Conservation (phyloP, 768 basidiomycete species). For the Pulveroboletus sp. region DNA sequence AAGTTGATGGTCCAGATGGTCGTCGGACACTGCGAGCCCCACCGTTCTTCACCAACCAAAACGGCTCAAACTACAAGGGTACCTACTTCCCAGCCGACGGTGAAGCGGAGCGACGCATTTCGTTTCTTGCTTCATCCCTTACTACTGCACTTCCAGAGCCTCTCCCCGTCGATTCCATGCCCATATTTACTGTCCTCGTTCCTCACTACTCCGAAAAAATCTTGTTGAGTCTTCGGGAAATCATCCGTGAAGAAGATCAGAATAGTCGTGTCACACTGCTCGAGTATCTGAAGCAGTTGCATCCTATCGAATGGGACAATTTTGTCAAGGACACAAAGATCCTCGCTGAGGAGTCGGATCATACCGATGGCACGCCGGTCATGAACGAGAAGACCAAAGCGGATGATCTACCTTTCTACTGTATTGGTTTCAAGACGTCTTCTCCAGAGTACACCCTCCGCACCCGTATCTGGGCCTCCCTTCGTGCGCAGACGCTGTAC, state of each 20-base stretch:
- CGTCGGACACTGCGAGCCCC: slow-evolving; percentile 91
- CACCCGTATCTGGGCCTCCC: slow-evolving; percentile 98
- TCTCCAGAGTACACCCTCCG: slow-evolving; percentile 98
- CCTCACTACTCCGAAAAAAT: slow-evolving; percentile 99
- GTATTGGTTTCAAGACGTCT: slow-evolving; percentile 98
- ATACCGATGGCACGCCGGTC: slow-evolving; percentile 44
- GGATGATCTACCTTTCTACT: slow-evolving; percentile 98
- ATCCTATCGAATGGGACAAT: slow-evolving; percentile 99
- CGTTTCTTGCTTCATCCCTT: slow-evolving; percentile 97
- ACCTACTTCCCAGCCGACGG: slow-evolving; percentile 93
- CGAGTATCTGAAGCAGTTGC: slow-evolving; percentile 97
- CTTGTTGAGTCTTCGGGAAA: slow-evolving; percentile 90
- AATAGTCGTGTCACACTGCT: slow-evolving; percentile 95
- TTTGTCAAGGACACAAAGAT: slow-evolving; percentile 99
- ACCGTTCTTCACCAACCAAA: slow-evolving; percentile 96
- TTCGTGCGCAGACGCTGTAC: slow-evolving; percentile 97
- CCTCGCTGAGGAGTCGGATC: slow-evolving; percentile 81
- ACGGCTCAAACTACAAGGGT: slow-evolving; percentile 59
- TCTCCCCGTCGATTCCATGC: slow-evolving; percentile 96
- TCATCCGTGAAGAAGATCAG: slow-evolving; percentile 96
- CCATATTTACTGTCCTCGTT: slow-evolving; percentile 98
- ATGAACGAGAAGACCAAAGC: slow-evolving; percentile 78
- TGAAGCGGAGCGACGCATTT: slow-evolving; percentile 96
- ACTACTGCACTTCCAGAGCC: slow-evolving; percentile 95
- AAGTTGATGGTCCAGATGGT: slow-evolving; percentile 86